Evolutionary conservation across 2,329 filamentous ascomycete species (phyloP), one percentile per base, ranked within the genome.

Genomic region (Trichoderma semiorbis): DNA sequence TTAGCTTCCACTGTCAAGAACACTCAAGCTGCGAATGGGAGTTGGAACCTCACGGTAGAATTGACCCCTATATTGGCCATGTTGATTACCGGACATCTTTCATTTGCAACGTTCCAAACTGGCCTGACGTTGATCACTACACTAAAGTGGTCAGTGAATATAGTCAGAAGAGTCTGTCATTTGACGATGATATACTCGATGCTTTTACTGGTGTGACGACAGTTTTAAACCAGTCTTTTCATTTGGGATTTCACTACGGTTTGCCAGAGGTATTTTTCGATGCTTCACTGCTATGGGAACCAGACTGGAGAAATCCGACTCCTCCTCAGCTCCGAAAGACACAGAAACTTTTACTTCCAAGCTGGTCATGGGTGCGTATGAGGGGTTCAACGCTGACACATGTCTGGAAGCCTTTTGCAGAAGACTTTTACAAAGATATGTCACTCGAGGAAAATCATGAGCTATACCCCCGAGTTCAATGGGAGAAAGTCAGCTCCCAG

Each of bases 71-170:
- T 3, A 26, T 5, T 26, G 3, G 11, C 11, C 3, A 34, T 2
- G 12, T 0, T 12, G 3, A 12, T 36, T 1, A 43, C 36, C 16
- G 16, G 10, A 43, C 1, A 18, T 43, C 36, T 43, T 43, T 43
- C 36, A 1, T 43, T 43, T 43, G 36, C 36, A 18, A 43, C 4
- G 7, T 43, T 43, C 36, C 36, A 18, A 43, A n/a, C 16, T 43
- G 36, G 36, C 36, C 36, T 3, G 1, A 43, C 16, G n/a, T 43
- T 18, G 3, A 0, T 1, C 16, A 43, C 16, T 43, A 43, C 1
- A 4, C 8, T 0, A 0, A 0, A 0, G 16, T 43, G 16, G 16
- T 43, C 7, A 0, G 1, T 2, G 7, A 18, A 18, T 43, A 18
- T 18, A 8, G 7, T 4, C 1, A 0, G 36, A 18, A n/a, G 7